Conservation (phyloP, 2,329 filamentous ascomycete genomes). For the Cladosporium sp. region DNA sequence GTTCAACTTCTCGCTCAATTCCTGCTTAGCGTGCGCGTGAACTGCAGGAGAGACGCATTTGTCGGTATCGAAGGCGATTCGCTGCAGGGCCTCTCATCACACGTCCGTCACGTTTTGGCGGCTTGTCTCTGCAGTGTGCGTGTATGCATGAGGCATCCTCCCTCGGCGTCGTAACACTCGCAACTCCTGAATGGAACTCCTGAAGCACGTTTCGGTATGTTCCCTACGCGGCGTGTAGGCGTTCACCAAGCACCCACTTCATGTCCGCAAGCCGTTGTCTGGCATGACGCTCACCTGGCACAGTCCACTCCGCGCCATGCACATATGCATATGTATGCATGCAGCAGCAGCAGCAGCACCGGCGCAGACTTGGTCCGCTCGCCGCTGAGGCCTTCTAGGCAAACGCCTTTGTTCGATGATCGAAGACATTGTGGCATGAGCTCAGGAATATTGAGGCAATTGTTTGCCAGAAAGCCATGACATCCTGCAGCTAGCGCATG, state of each 20-base stretch:
- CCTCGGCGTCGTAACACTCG: neutral
- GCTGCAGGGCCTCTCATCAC: neutral
- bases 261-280: neutral
- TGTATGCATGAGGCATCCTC: neutral
- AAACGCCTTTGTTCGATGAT: slow-evolving; percentile 16
- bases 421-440: slow-evolving; percentile 16
- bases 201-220: slow-evolving; percentile 7
- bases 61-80: slow-evolving; percentile 8
- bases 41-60: slow-evolving; percentile 1
- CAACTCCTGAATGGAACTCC: neutral
- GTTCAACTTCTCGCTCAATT: neutral
- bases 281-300: slow-evolving; percentile 4
- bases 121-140: neutral
- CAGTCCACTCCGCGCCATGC: slow-evolving; percentile 4
- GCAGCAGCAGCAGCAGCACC: neutral
- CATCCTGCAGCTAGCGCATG: neutral
- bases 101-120: neutral
- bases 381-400: slow-evolving; percentile 5
- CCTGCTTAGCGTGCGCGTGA: neutral
- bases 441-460: neutral
- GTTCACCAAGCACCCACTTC: slow-evolving; percentile 1
- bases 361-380: slow-evolving; percentile 1
- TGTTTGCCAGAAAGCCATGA: neutral
- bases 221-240: neutral
- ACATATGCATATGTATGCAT: slow-evolving; percentile 6